These are phyloP conservation scores for Boechera retrofracta DNA, from an alignment of 345 rosid genomes.

Conservation along the genomic window DNA sequence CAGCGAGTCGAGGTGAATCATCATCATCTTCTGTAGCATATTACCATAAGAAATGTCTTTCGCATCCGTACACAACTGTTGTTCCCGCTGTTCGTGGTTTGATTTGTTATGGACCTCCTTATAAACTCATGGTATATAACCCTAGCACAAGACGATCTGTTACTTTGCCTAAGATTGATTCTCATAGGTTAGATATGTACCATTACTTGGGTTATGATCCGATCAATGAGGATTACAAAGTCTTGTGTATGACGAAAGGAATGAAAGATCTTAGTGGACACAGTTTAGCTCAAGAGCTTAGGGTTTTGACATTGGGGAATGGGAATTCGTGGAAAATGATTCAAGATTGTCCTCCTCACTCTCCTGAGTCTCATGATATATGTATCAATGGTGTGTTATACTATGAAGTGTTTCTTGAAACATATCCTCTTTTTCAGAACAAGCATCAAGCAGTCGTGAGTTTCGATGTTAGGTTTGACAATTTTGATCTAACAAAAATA, in stretches of 20 bases:
- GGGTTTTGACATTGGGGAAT: constrained; percentile 11
- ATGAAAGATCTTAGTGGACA: background rate
- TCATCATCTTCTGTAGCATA: constrained; percentile 6
- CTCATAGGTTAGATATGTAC: background rate
- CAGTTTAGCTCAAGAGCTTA: constrained; percentile 12
- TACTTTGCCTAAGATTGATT: background rate
- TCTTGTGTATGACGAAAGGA: constrained; percentile 22
- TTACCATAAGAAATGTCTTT: constrained; percentile 27
- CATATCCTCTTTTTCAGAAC: background rate
- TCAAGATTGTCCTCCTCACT: constrained; percentile 23
- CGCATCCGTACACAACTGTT: background rate
- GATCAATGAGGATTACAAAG: constrained; percentile 13
- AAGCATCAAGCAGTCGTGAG: constrained; percentile 11
- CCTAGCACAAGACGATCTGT: constrained; percentile 28
- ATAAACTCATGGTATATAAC: constrained; percentile 13
- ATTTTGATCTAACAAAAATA: background rate
- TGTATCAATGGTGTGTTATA: constrained; percentile 27
- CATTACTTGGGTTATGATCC: constrained; percentile 40
- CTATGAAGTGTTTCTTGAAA: constrained; percentile 14
- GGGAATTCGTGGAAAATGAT: constrained; percentile 13
- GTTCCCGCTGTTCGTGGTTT: constrained; percentile 29
- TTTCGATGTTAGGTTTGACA: constrained; percentile 29
- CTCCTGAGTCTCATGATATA: constrained; percentile 4
- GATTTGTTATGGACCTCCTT: constrained; percentile 27
- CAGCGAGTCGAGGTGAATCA: background rate